These are phyloP conservation scores for Aspergillus wentii DNA, from an alignment of 495 filamentous ascomycete genomes.

Conservation along the genomic window DNA sequence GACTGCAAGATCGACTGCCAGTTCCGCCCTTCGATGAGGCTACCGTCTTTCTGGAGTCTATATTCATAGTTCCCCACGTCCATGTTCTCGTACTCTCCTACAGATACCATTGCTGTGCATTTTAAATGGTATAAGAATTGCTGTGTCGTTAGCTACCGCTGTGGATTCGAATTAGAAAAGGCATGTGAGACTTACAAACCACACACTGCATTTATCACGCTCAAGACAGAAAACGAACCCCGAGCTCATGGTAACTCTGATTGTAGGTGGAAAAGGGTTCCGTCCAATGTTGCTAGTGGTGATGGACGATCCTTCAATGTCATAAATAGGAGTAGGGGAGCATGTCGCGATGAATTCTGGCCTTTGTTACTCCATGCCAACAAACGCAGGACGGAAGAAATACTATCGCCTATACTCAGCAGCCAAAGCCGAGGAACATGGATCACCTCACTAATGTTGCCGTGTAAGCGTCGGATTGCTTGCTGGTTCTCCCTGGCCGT, in stretches of 20 bases:
- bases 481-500: slow-evolving; percentile 7
- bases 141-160: neutral
- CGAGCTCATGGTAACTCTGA: slow-evolving; percentile 4
- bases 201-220: slow-evolving; percentile 1
- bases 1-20: slow-evolving; percentile 6
- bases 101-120: neutral
- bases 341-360: slow-evolving; percentile 9
- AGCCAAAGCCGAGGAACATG: slow-evolving; percentile 10
- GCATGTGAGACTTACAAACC: slow-evolving; percentile 5
- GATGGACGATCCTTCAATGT: slow-evolving; percentile 2
- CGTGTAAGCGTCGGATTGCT: slow-evolving; percentile 6
- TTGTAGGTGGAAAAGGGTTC: slow-evolving; percentile 4
- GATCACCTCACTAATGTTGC: slow-evolving; percentile 1
- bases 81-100: neutral
- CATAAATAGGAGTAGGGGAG: slow-evolving; percentile 4
- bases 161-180: neutral
- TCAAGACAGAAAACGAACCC: slow-evolving; percentile 8
- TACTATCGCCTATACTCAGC: slow-evolving; percentile 8
- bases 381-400: neutral
- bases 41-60: slow-evolving; percentile 1
- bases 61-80: neutral
- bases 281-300: slow-evolving; percentile 1
- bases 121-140: slow-evolving; percentile 1
- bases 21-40: neutral
- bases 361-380: neutral